Percentiles rank a stretch among this genome's conserved stretches.
phyloP scores from a whole-genome alignment of 805 yeast genomes.

The Saccharomycopsis sp. region DNA sequence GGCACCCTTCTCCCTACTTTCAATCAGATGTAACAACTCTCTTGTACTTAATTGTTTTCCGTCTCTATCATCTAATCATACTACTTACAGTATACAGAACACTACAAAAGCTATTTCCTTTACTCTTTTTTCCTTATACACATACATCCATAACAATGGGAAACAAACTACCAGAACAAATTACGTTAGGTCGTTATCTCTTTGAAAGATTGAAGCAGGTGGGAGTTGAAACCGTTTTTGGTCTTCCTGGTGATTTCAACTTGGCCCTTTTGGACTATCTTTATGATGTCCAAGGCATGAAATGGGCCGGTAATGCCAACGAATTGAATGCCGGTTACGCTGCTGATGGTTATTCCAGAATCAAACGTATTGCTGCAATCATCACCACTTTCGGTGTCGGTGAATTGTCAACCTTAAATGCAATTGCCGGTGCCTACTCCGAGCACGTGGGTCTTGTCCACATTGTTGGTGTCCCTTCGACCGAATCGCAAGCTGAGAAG shows the following conservation, averaged over 20 bases:
- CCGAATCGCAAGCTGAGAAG: slow-evolving; percentile 64
- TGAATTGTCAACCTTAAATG: slow-evolving; percentile 77
- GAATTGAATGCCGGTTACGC: slow-evolving; percentile 86
- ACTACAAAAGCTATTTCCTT: neutral
- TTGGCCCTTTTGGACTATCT: slow-evolving; percentile 63
- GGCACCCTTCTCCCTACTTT: neutral
- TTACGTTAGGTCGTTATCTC: slow-evolving; percentile 68
- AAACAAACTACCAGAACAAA: slow-evolving; percentile 25
- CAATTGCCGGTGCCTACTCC: slow-evolving; percentile 83
- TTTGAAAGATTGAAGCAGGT: slow-evolving; percentile 75
- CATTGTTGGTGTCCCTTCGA: slow-evolving; percentile 81
- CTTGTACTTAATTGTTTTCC: neutral
- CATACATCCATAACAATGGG: neutral
- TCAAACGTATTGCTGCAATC: slow-evolving; percentile 67
- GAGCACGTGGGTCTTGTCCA: slow-evolving; percentile 84
- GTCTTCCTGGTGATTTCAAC: slow-evolving; percentile 81
- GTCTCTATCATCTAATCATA: neutral
- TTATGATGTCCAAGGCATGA: slow-evolving; percentile 65
- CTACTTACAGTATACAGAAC: neutral
- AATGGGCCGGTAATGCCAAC: slow-evolving; percentile 90
- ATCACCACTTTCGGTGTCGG: slow-evolving; percentile 91
- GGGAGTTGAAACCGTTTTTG: slow-evolving; percentile 64
- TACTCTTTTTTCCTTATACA: neutral
- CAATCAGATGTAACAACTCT: neutral
- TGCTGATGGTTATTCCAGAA: slow-evolving; percentile 82